phyloP scores from a whole-genome alignment of 1,284 basidiomycete genomes.

The Schizopora paradoxa region DNA sequence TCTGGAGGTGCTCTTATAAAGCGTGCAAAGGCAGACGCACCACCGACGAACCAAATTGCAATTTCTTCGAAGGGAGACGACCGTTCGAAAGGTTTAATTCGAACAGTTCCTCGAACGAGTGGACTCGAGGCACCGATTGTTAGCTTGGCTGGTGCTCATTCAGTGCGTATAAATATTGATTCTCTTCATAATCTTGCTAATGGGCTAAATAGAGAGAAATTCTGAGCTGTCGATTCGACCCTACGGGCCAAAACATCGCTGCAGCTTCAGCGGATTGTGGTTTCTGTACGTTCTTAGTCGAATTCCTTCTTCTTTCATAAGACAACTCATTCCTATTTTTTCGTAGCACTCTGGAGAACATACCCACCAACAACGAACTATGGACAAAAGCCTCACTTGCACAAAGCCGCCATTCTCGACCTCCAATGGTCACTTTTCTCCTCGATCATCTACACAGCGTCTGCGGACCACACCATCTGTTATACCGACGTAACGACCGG shows the following conservation, averaged over 20 bases:
- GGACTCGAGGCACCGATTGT: slow-evolving; percentile 76
- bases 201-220: slow-evolving; percentile 58
- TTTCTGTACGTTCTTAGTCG: slow-evolving; percentile 51
- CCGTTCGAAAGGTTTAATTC: slow-evolving; percentile 65
- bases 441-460: slow-evolving; percentile 70
- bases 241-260: slow-evolving; percentile 76
- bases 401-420: slow-evolving; percentile 77
- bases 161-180: slow-evolving; percentile 38
- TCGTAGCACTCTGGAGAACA: slow-evolving; percentile 70
- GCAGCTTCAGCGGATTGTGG: slow-evolving; percentile 77
- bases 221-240: slow-evolving; percentile 74
- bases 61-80: slow-evolving; percentile 71
- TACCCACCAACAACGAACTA: slow-evolving; percentile 81
- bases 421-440: slow-evolving; percentile 76
- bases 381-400: slow-evolving; percentile 63
- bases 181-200: neutral
- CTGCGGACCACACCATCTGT: slow-evolving; percentile 77
- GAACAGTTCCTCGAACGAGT: slow-evolving; percentile 75
- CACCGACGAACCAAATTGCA: slow-evolving; percentile 61
- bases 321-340: slow-evolving; percentile 6
- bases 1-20: slow-evolving; percentile 55
- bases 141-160: slow-evolving; percentile 71
- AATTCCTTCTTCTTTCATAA: slow-evolving; percentile 3
- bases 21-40: slow-evolving; percentile 54
- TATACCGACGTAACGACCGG: slow-evolving; percentile 76